phyloP scores from a whole-genome alignment of 2,329 filamentous ascomycete species.

The Fusarium beomiforme region DNA sequence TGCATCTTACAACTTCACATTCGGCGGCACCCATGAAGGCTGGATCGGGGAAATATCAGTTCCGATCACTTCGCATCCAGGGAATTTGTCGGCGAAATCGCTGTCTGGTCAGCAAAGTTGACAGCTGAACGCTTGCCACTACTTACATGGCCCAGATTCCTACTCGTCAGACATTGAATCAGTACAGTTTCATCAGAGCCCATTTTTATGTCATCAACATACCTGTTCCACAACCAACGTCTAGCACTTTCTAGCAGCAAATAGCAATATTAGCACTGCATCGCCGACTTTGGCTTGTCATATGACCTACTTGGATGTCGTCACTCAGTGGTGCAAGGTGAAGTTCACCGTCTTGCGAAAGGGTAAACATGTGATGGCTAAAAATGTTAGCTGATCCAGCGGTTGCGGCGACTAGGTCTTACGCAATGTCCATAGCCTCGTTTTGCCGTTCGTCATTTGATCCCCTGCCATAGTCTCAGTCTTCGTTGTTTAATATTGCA shows the following conservation, averaged over 20 bases:
- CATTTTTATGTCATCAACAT: background rate
- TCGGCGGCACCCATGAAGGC: conserved; percentile 28
- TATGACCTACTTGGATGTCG: background rate
- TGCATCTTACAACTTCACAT: conserved; percentile 23
- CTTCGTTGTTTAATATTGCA: rapidly evolving
- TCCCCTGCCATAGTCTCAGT: background rate
- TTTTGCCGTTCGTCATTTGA: conserved; percentile 20
- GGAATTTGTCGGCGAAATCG: conserved; percentile 34
- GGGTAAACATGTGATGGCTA: conserved; percentile 17
- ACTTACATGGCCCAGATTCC: conserved; percentile 36
- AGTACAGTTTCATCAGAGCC: background rate
- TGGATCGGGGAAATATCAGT: conserved; percentile 34
- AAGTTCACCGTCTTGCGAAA: conserved; percentile 8
- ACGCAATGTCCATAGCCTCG: conserved; percentile 21
- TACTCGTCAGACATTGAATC: background rate
- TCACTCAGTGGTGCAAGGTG: conserved; percentile 3
- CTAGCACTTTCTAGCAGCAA: conserved; percentile 4
- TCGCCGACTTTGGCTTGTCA: rapidly evolving
- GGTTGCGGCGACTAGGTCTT: background rate
- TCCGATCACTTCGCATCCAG: conserved; percentile 25
- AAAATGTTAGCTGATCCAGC: background rate
- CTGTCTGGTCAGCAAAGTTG: background rate
- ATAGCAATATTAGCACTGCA: background rate
- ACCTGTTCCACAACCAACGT: conserved; percentile 24
- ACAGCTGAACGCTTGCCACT: rapidly evolving